phyloP scores from a whole-genome alignment of 2,329 filamentous ascomycete genomes.

The Plenodomus biglobosus region DNA sequence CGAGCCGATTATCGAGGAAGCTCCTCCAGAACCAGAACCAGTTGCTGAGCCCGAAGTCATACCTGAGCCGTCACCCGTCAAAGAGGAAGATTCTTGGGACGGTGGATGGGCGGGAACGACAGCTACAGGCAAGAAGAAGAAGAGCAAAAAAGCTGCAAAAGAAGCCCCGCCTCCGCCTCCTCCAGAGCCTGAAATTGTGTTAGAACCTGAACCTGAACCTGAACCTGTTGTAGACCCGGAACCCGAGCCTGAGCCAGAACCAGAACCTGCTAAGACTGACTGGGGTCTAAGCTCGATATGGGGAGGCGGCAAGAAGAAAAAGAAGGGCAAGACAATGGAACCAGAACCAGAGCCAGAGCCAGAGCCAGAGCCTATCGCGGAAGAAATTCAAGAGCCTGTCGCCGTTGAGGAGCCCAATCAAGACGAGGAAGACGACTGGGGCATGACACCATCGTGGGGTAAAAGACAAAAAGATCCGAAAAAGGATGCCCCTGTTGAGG shows the following conservation, averaged over 20 bases:
- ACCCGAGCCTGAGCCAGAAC: constrained; percentile 27
- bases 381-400: constrained; percentile 47
- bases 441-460: constrained; percentile 56
- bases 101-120: constrained; percentile 28
- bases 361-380: constrained; percentile 26
- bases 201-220: constrained; percentile 20
- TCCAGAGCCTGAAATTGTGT: constrained; percentile 43
- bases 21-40: constrained; percentile 21
- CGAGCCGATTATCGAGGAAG: constrained; percentile 25
- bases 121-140: constrained; percentile 43
- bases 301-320: constrained; percentile 52
- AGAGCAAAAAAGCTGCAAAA: constrained; percentile 18
- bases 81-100: constrained; percentile 29
- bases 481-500: constrained; percentile 45
- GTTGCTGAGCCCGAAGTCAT: constrained; percentile 4
- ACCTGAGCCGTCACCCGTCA: constrained; percentile 24
- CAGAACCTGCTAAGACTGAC: constrained; percentile 37
- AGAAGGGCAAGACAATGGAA: constrained; percentile 46
- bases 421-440: constrained; percentile 58
- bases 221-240: constrained; percentile 29
- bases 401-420: constrained; percentile 54
- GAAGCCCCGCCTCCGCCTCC: not conserved
- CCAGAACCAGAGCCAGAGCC: constrained; percentile 34
- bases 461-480: constrained; percentile 48
- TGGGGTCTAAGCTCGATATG: constrained; percentile 44